Base-by-base conservation (phyloP, 768 basidiomycete species). In the Calocybe cyanea region DNA sequence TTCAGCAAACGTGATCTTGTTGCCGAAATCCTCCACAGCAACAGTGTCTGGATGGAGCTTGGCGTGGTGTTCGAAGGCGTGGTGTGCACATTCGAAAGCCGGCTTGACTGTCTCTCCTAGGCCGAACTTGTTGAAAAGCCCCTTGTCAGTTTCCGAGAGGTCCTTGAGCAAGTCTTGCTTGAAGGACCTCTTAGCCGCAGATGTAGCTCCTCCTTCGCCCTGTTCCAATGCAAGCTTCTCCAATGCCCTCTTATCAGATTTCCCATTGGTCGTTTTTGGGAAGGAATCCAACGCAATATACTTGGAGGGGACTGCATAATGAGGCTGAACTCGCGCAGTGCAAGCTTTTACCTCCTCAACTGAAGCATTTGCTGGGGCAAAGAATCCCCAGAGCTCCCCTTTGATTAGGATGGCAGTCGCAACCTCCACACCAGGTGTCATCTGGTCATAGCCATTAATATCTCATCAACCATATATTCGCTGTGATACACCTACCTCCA, bases 31-130 rank as follows among this genome's bases (percentile, higher is more conserved):
- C 56, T 78, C 73, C n/a, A 76, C 75, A 17, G 79, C 79, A 33
- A 75, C 59, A 8, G 62, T 60, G 30, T 71, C 56, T 2, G 78
- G 74, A 33, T 66, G 61, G 9, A 49, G 45, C 24, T 53, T 55
- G 17, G 71, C 76, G 48, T 75, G 68, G 47, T 62, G 61, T 43
- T 71, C 70, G 57, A 82, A 80, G 11, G 80, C 79, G 43, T 78
- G 73, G 51, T 80, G 78, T 17, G 80, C 65, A 50, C 71, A 75
- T 46, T 62, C 59, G 60, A 77, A 80, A 8, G 76, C 70, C n/a
- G 64, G 52, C 36, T 57, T 21, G 30, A 63, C 57, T 8, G 57
- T 59, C 39, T 63, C 54, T 33, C 76, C 78, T 24, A 72, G 62
- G 35, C 77, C 75, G 47, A 70, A 76, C 45, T 67, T 64, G 45